These are phyloP conservation scores for Phytophthora crassamura DNA, from an alignment of 352 stramenopile genomes.

Conservation along the genomic window DNA sequence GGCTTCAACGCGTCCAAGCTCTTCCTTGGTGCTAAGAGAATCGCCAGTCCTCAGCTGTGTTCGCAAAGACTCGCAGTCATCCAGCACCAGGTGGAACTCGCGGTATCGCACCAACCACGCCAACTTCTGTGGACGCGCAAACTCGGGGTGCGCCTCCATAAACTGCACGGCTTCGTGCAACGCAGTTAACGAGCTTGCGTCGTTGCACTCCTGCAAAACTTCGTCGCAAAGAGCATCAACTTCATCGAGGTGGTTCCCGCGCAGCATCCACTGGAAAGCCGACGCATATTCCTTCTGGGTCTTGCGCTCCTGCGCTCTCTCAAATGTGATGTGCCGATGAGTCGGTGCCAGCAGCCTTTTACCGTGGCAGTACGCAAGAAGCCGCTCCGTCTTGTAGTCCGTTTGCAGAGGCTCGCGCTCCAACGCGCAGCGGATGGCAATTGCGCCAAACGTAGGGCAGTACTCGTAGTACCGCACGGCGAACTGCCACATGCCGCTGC, in stretches of 20 bases:
- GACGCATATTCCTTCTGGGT: conserved; percentile 44
- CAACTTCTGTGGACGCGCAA: conserved; percentile 57
- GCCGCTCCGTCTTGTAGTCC: conserved; percentile 65
- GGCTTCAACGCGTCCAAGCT: conserved; percentile 37
- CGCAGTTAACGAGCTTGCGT: conserved; percentile 41
- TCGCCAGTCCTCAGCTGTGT: conserved; percentile 34
- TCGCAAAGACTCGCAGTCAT: conserved; percentile 62
- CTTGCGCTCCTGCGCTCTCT: conserved; percentile 55
- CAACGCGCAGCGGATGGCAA: conserved; percentile 50
- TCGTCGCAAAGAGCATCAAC: conserved; percentile 64
- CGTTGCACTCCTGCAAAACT: conserved; percentile 57
- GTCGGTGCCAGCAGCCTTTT: conserved; percentile 49
- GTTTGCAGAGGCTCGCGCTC: conserved; percentile 55
- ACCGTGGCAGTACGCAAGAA: conserved; percentile 61
- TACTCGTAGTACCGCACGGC: conserved; percentile 67
- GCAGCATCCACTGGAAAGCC: conserved; percentile 74
- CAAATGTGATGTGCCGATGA: conserved; percentile 43
- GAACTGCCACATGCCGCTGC: conserved; percentile 73
- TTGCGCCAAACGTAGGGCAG: conserved; percentile 58
- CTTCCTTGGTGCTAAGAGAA: conserved; percentile 20
- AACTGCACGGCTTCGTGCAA: conserved; percentile 80
- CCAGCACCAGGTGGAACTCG: conserved; percentile 70
- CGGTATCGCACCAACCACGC: conserved; percentile 75
- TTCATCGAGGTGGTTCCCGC: conserved; percentile 61
- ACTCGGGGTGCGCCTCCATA: conserved; percentile 52